phyloP scores from a whole-genome alignment of 805 yeast species.

The Candida sphagnicola region DNA sequence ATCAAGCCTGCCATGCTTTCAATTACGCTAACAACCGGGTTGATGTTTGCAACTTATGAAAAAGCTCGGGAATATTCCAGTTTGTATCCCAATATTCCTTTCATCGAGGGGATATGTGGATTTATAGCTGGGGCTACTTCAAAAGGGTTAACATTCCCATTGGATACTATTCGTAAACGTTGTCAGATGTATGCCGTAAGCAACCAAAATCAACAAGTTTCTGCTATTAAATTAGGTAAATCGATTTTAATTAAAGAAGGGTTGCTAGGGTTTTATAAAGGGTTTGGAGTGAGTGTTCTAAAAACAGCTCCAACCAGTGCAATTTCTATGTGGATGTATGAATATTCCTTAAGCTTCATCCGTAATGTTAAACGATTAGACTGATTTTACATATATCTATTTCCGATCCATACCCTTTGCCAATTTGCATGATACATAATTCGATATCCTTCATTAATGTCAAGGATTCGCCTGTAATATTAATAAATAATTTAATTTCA shows the following conservation, averaged over 20 bases:
- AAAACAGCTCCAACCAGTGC: constrained; percentile 83
- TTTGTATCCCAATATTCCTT: constrained; percentile 27
- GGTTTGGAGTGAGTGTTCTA: constrained; percentile 63
- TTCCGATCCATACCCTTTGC: too few relatives aligned
- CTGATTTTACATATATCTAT: neutral
- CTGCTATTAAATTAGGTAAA: constrained; percentile 21
- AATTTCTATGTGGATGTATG: constrained; percentile 64
- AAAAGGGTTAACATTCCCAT: constrained; percentile 75
- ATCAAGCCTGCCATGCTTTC: constrained; percentile 51
- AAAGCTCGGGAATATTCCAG: constrained; percentile 35
- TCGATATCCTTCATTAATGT: too few relatives aligned
- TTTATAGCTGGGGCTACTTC: constrained; percentile 72
- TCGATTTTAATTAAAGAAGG: constrained; percentile 58
- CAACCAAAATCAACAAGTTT: constrained; percentile 8
- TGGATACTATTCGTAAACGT: constrained; percentile 78
- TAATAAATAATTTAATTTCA: constrained; percentile 5
- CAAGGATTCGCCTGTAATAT: too few relatives aligned
- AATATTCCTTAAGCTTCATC: constrained; percentile 24
- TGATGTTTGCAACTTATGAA: constrained; percentile 71
- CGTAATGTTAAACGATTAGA: neutral
- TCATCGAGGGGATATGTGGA: constrained; percentile 59
- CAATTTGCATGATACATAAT: too few relatives aligned
- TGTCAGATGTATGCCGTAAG: constrained; percentile 51
- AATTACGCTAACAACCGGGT: constrained; percentile 67
- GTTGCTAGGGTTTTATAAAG: constrained; percentile 64